Conservation (phyloP, 805 yeast genomes). For the Peterozyma toletana region DNA sequence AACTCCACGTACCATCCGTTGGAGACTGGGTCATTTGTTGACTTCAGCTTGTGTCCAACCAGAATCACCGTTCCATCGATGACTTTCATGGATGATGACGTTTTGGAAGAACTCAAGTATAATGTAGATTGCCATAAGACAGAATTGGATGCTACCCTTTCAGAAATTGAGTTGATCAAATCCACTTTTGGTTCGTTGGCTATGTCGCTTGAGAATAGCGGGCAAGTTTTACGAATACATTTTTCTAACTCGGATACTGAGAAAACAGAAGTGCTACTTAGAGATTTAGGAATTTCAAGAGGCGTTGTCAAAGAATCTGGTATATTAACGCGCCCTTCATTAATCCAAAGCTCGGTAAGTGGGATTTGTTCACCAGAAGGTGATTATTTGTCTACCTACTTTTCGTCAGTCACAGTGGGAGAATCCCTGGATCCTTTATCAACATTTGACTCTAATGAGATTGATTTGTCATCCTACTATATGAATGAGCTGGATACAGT, state of each 20-base stretch:
- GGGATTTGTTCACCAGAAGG: not conserved
- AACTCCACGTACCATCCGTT: slow-evolving; percentile 18
- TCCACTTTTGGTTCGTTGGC: slow-evolving; percentile 62
- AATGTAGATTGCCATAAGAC: slow-evolving; percentile 30
- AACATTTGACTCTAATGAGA: not conserved
- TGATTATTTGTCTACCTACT: not conserved
- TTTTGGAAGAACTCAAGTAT: slow-evolving; percentile 28
- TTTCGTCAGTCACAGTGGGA: not conserved
- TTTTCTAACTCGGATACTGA: slow-evolving; percentile 65
- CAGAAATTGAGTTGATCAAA: slow-evolving; percentile 35
- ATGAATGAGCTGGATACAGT: not conserved
- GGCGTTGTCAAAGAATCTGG: slow-evolving; percentile 38
- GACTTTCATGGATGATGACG: slow-evolving; percentile 35
- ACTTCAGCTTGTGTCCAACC: slow-evolving; percentile 41
- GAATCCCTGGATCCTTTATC: not conserved
- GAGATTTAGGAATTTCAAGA: slow-evolving; percentile 51
- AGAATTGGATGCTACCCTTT: slow-evolving; percentile 33
- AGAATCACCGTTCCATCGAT: slow-evolving; percentile 28
- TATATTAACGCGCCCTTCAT: not conserved
- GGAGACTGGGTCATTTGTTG: slow-evolving; percentile 45
- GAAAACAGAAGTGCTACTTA: slow-evolving; percentile 47
- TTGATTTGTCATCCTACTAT: not conserved
- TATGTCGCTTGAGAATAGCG: slow-evolving; percentile 34
- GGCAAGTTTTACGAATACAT: slow-evolving; percentile 41
- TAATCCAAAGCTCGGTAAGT: not conserved